These are phyloP conservation scores for Trametes punicea DNA, from an alignment of 768 basidiomycete genomes.

Conservation along the genomic window DNA sequence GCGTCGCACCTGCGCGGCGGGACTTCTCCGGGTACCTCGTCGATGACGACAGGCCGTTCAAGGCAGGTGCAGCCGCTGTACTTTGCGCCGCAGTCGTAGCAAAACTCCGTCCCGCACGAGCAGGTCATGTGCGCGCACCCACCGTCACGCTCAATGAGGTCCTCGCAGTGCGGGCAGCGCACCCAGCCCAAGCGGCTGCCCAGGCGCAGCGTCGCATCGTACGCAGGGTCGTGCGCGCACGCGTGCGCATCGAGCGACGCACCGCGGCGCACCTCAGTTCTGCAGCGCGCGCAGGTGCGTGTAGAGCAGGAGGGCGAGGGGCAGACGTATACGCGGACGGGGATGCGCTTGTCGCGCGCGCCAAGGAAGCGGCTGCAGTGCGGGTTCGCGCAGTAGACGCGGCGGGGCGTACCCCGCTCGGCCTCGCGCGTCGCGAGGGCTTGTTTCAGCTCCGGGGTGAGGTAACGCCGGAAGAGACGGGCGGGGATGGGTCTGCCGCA, in stretches of 20 bases:
- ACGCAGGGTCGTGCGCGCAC: constrained; percentile 17
- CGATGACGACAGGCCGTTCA: constrained; percentile 8
- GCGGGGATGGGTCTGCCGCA: constrained; percentile 25
- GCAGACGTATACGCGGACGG: constrained; percentile 18
- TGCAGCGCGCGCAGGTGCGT: constrained; percentile 24
- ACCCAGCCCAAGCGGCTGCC: constrained; percentile 23
- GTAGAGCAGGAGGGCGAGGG: constrained; percentile 13
- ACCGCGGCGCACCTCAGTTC: constrained; percentile 8
- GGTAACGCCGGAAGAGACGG: constrained; percentile 15
- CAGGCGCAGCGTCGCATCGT: constrained; percentile 17
- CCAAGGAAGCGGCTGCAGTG: constrained; percentile 30
- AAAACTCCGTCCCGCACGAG: constrained; percentile 25
- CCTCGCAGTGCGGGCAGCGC: constrained; percentile 28
- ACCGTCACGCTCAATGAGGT: constrained; percentile 26
- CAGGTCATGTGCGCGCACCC: constrained; percentile 33
- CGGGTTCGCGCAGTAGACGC: constrained; percentile 30
- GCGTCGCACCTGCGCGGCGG: neutral
- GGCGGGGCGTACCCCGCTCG: constrained; percentile 25
- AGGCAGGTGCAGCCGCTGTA: constrained; percentile 29
- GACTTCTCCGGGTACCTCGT: neutral
- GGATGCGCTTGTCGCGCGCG: constrained; percentile 9
- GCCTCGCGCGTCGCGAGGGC: constrained; percentile 20
- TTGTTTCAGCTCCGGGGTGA: constrained; percentile 7
- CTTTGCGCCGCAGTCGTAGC: constrained; percentile 18
- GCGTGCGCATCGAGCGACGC: constrained; percentile 6